Percentiles rank a stretch among this genome's conserved stretches.
Evolutionary conservation across 1,284 basidiomycete genomes (phyloP).

Genomic region (Ceraceosorus guamensis): DNA sequence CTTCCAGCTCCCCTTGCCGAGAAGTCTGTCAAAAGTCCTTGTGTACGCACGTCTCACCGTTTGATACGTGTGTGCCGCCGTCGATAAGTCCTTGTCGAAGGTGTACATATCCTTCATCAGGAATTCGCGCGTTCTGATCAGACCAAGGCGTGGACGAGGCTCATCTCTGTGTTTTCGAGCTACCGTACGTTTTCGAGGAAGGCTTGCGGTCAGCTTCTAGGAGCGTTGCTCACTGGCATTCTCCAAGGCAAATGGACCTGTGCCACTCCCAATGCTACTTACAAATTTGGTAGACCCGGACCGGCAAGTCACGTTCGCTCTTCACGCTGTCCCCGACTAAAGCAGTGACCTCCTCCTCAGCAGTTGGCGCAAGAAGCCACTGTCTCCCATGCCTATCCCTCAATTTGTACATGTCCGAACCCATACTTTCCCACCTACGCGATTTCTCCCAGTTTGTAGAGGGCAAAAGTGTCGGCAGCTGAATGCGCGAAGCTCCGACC

Average conservation of each 20-base stretch:
- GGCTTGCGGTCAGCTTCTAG: no score
- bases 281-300: slow-evolving; percentile 46
- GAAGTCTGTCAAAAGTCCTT: slow-evolving; percentile 32
- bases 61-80: slow-evolving; percentile 29
- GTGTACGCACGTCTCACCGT: slow-evolving; percentile 43
- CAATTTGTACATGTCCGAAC: slow-evolving; percentile 47
- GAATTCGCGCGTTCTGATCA: slow-evolving; percentile 48
- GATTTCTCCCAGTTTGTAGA: slow-evolving; percentile 42
- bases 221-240: background rate
- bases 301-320: slow-evolving; percentile 37
- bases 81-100: slow-evolving; percentile 35
- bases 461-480: slow-evolving; percentile 45
- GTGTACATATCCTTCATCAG: slow-evolving; percentile 51
- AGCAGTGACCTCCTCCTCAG: slow-evolving; percentile 49
- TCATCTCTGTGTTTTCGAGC: slow-evolving; percentile 49
- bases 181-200: slow-evolving; percentile 5
- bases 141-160: slow-evolving; percentile 46
- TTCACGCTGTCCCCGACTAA: slow-evolving; percentile 41
- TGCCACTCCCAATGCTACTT: background rate
- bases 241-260: no score
- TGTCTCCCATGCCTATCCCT: slow-evolving; percentile 40
- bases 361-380: slow-evolving; percentile 47
- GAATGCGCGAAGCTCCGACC: slow-evolving; percentile 39
- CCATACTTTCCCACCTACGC: slow-evolving; percentile 38
- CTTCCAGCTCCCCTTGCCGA: background rate